A percentile compares a stretch with the other conserved stretches of the same genome.
These are phyloP conservation scores for Spathaspora sp. DNA, from an alignment of 805 yeast species.

Conservation along the genomic window DNA sequence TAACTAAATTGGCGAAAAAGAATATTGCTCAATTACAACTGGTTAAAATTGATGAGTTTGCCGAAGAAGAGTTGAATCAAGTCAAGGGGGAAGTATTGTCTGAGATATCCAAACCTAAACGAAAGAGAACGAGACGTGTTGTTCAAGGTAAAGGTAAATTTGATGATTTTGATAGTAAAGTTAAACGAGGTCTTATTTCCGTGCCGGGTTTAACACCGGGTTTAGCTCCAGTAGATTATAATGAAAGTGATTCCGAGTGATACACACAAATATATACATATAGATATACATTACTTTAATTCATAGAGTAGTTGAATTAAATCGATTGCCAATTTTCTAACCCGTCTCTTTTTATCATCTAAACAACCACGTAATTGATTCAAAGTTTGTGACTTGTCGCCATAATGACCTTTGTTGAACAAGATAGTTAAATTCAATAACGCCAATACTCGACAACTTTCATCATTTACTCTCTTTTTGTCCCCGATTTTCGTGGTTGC, in stretches of 20 bases:
- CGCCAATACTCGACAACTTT: slow-evolving; percentile 52
- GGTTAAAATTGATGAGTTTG: slow-evolving; percentile 28
- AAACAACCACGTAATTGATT: slow-evolving; percentile 46
- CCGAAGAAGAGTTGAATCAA: slow-evolving; percentile 27
- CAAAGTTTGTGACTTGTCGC: slow-evolving; percentile 38
- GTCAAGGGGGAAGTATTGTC: slow-evolving; percentile 12
- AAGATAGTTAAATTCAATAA: slow-evolving; percentile 51
- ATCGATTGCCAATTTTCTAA: slow-evolving; percentile 74
- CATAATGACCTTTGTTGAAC: slow-evolving; percentile 27
- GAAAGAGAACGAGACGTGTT: slow-evolving; percentile 14
- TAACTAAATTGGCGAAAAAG: slow-evolving; percentile 34
- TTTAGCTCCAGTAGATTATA: slow-evolving; percentile 76
- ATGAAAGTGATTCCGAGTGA: slow-evolving; percentile 34
- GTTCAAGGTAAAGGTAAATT: slow-evolving; percentile 19
- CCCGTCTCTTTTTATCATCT: slow-evolving; percentile 71
- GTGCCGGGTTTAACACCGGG: slow-evolving; percentile 79
- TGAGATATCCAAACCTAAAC: slow-evolving; percentile 19
- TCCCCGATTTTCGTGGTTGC: slow-evolving; percentile 13
- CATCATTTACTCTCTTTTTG: slow-evolving; percentile 28
- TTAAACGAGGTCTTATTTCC: slow-evolving; percentile 41
- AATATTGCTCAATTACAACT: slow-evolving; percentile 29
- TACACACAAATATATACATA: too few relatives aligned
- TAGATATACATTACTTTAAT: too few relatives aligned
- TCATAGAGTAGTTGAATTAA: slow-evolving; percentile 77
- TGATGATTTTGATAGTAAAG: slow-evolving; percentile 26